Base-by-base conservation (phyloP, 2,329 filamentous ascomycete genomes). In the Lizonia empirigonia region DNA sequence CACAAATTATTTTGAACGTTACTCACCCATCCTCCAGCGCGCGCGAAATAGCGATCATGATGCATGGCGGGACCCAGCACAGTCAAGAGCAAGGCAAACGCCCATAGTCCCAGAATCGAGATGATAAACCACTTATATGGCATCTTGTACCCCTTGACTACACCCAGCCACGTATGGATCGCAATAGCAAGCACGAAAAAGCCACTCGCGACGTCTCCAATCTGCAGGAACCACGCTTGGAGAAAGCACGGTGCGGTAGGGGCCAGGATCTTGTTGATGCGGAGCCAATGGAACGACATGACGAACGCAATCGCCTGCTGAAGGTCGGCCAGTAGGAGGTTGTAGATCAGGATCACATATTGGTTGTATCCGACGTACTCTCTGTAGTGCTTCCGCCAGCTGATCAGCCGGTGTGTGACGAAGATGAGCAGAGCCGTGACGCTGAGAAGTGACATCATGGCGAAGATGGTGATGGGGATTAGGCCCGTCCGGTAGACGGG, bases 141-240 rank as follows among this genome's bases (percentile, higher is more conserved):
- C 58, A 81, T 55, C 42, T 78, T 78, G 36, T 72, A 74, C 8
- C 78, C 77, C 56, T 75, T 74, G 7, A 80, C 73, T 7, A 82
- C 76, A 7, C 78, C 71, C 46, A 78, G 56, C 64, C 79, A 81
- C 0, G 80, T 83, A 54, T 82, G 80, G n/a, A 81, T 64, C 9
- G 80, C 80, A 59, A 82, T 82, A 8, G 78, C 77, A 5, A 82
- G 68, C 40, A 82, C 77, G 58, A 82, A 80, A 44, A 82, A 72
- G n/a, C 79, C 78, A 58, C 77, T 78, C 5, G 76, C 71, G 5
- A 81, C 74, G 54, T 82, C 80, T 20, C 80, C 80, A 36, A 81
- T 73, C 45, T 82, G 79, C 4, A 82, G 64, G 56, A 80, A 77
- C 64, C 80, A 76, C 2, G 75, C 80, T 55, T 83, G 80, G 1